These are phyloP conservation scores for Amanita exitialis DNA, from an alignment of 768 basidiomycete genomes.

Conservation along the genomic window DNA sequence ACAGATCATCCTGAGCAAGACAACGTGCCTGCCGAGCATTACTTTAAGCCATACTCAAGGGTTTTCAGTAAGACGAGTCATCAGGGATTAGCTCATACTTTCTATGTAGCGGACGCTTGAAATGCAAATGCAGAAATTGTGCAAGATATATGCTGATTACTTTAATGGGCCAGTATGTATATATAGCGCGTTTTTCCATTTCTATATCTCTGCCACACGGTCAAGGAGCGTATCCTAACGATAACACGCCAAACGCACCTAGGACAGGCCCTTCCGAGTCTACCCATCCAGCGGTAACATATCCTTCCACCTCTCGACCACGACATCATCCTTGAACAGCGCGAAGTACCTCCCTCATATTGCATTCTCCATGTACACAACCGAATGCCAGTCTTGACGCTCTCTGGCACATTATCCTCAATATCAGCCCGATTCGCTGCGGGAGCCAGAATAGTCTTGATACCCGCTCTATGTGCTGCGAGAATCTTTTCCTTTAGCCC, in stretches of 20 bases:
- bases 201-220: neutral
- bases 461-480: conserved; percentile 93
- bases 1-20: no score
- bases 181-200: neutral
- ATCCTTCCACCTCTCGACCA: conserved; percentile 60
- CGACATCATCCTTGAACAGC: conserved; percentile 62
- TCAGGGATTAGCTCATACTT: no score
- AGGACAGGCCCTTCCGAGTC: neutral
- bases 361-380: conserved; percentile 94
- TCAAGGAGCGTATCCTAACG: neutral
- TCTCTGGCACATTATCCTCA: conserved; percentile 93
- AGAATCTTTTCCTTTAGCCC: conserved; percentile 95
- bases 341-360: conserved; percentile 78
- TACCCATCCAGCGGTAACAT: conserved; percentile 23
- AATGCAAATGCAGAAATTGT: conserved; percentile 1
- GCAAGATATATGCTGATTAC: neutral
- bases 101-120: no score
- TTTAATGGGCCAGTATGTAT: neutral
- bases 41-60: no score
- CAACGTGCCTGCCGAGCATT: no score
- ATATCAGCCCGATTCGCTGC: conserved; percentile 89
- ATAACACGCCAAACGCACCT: neutral
- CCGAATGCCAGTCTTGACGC: conserved; percentile 89
- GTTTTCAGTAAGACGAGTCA: no score
- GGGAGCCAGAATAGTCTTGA: conserved; percentile 84